Conservation (phyloP, 805 yeast genomes). For the Candida adriatica region DNA sequence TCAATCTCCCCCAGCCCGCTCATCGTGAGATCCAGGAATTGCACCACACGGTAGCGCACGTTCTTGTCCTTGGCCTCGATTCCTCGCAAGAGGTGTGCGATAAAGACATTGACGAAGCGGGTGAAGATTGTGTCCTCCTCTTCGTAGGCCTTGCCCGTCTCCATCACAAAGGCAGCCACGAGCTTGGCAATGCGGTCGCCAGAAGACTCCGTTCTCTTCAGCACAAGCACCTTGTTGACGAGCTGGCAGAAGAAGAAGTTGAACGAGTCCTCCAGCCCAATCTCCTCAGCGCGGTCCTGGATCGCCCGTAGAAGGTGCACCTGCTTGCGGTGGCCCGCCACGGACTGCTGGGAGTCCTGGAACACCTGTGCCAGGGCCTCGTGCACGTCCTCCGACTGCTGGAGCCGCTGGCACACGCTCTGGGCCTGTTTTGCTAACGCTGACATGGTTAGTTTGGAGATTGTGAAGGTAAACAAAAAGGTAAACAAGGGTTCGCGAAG, state of each 20-base stretch:
- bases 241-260: conserved; percentile 51
- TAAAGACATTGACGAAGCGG: conserved; percentile 51
- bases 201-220: conserved; percentile 60
- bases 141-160: conserved; percentile 29
- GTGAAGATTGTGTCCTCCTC: conserved; percentile 30
- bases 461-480: background rate
- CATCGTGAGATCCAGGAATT: conserved; percentile 64
- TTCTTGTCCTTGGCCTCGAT: conserved; percentile 66
- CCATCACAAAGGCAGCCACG: conserved; percentile 49
- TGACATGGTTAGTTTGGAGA: no score
- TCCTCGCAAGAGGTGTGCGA: conserved; percentile 70
- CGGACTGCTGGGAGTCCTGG: conserved; percentile 69
- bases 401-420: conserved; percentile 12
- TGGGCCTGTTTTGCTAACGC: conserved; percentile 14
- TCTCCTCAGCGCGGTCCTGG: conserved; percentile 45
- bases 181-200: conserved; percentile 77
- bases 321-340: conserved; percentile 73
- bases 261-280: conserved; percentile 53
- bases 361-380: conserved; percentile 58
- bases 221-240: conserved; percentile 56
- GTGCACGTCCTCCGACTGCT: conserved; percentile 31
- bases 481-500: no score
- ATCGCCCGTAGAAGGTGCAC: conserved; percentile 55
- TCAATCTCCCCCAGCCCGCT: conserved; percentile 70
- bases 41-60: conserved; percentile 77